Evolutionary conservation across 139 green algal species (phyloP), one percentile per base, ranked within the genome.

Genomic region (Nannochloris sp.): DNA sequence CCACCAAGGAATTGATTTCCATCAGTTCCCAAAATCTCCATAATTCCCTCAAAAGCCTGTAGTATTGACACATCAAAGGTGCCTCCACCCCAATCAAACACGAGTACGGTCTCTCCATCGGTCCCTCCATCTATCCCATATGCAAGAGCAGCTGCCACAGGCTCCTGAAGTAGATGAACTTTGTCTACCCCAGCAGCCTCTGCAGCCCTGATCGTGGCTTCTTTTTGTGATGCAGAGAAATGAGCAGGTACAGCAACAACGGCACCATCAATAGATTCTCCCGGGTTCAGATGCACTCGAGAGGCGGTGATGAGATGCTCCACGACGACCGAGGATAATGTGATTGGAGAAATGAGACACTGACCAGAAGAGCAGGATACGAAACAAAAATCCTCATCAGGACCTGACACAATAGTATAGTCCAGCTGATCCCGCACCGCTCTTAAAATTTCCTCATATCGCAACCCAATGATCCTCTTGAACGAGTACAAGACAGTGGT

Each of bases 71-170:
- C 59, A 53, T 95, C 88, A 45, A 83, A 79, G 0, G 88, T 95
- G 40, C 88, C 88, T 4, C 88, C 88, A 1, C 88, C 88, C 26
- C 94, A 67, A 65, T 95, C 88, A 67, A 91, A 82, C 59, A 95
- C 87, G 26, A 95, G 78, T 49, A 93, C 63, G 0, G 78, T 86
- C 26, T 73, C 66, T 12, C 62, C 71, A 33, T 63, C 76, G 17
- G 30, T 65, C 45, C 64, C 62, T 37, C 65, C 71, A 26, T 81
- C 79, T 29, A 88, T 84, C 57, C 86, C 87, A 68, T 91, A 87
- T 2, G 86, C 86, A 44, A 93, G 73, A 10, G 85, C 83, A 2
- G 84, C 85, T 16, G 84, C 85, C 37, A 91, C 84, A 17, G 84
- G 84, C 71, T 91, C 82, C 31, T 75, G 76, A 61, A 84, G 61